A percentile compares a stretch with the other conserved stretches of the same genome.
Conservation (phyloP, 1,284 basidiomycete genomes). For the Pseudozyma hubeiensis region DNA sequence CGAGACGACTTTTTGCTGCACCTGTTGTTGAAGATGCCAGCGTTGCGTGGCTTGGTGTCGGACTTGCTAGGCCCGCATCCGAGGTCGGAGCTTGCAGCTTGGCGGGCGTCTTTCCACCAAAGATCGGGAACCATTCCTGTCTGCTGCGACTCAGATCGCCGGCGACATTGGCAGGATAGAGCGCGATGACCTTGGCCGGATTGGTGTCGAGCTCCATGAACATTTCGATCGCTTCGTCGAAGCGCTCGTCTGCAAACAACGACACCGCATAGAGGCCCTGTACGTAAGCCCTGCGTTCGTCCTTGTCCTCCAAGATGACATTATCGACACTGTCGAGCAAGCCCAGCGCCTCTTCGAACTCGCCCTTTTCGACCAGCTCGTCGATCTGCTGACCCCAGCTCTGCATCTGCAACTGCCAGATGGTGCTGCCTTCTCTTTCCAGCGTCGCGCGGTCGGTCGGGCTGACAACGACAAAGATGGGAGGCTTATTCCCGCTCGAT, state of each 20-base stretch:
- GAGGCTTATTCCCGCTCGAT: slow-evolving; percentile 43
- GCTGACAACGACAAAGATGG: slow-evolving; percentile 46
- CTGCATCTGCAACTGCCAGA: slow-evolving; percentile 82
- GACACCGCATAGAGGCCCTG: slow-evolving; percentile 77
- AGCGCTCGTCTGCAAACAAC: slow-evolving; percentile 78
- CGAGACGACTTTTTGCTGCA: slow-evolving; percentile 60
- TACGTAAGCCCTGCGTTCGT: slow-evolving; percentile 56
- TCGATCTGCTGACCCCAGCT: slow-evolving; percentile 85
- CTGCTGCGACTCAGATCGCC: slow-evolving; percentile 80
- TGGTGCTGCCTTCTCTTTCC: slow-evolving; percentile 69
- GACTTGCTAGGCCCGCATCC: slow-evolving; percentile 22
- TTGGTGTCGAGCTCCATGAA: slow-evolving; percentile 90
- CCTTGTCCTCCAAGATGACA: slow-evolving; percentile 75
- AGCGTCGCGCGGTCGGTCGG: slow-evolving; percentile 40
- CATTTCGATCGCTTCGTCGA: slow-evolving; percentile 82
- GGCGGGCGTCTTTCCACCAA: slow-evolving; percentile 77
- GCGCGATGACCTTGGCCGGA: slow-evolving; percentile 89
- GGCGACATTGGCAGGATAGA: slow-evolving; percentile 84
- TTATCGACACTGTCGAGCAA: slow-evolving; percentile 80
- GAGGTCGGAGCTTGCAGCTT: slow-evolving; percentile 12
- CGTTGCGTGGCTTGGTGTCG: slow-evolving; percentile 29
- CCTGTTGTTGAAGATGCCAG: slow-evolving; percentile 25
- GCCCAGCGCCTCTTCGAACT: slow-evolving; percentile 83
- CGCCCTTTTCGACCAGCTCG: slow-evolving; percentile 79
- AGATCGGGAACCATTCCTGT: slow-evolving; percentile 83